phyloP scores from a whole-genome alignment of 768 basidiomycete species.

The Agrocybe chaxingu region DNA sequence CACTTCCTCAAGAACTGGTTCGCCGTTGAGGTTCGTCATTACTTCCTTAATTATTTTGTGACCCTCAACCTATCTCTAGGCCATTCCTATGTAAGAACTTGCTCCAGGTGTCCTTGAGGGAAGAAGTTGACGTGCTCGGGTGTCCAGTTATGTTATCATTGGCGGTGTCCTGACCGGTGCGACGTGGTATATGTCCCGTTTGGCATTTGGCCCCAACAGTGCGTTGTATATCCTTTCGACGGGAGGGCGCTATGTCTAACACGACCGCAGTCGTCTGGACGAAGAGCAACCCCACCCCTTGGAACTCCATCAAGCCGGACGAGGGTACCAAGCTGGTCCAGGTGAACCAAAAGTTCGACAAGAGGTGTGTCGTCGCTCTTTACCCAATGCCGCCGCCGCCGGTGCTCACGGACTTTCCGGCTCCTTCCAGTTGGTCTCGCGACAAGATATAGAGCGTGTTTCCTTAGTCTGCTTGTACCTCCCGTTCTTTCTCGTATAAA shows the following conservation, averaged over 20 bases:
- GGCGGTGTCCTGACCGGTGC: slow-evolving; percentile 55
- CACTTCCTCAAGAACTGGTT: slow-evolving; percentile 64
- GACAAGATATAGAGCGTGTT: slow-evolving; percentile 55
- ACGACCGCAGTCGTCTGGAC: slow-evolving; percentile 46
- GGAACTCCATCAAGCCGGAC: slow-evolving; percentile 75
- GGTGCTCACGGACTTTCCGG: neutral
- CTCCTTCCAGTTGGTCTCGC: slow-evolving; percentile 63
- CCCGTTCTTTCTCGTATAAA: neutral
- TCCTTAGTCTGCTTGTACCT: slow-evolving; percentile 3
- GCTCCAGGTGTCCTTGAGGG: neutral
- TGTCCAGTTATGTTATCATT: slow-evolving; percentile 45
- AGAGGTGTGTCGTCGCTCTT: slow-evolving; percentile 45
- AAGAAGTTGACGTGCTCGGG: neutral
- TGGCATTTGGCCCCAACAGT: slow-evolving; percentile 60
- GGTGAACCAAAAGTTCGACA: slow-evolving; percentile 73
- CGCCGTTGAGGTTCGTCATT: slow-evolving; percentile 59
- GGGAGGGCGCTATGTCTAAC: slow-evolving; percentile 1
- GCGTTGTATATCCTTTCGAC: slow-evolving; percentile 17
- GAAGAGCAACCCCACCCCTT: slow-evolving; percentile 81
- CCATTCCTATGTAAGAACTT: slow-evolving; percentile 47
- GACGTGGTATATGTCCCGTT: slow-evolving; percentile 62
- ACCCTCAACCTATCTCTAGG: slow-evolving; percentile 24
- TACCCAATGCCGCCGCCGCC: neutral
- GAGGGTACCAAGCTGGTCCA: slow-evolving; percentile 71
- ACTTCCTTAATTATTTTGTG: slow-evolving; percentile 8